A percentile compares a stretch with the other conserved stretches of the same genome.
Conservation (phyloP, 768 basidiomycete species). For the Nidularia pulvinata region DNA sequence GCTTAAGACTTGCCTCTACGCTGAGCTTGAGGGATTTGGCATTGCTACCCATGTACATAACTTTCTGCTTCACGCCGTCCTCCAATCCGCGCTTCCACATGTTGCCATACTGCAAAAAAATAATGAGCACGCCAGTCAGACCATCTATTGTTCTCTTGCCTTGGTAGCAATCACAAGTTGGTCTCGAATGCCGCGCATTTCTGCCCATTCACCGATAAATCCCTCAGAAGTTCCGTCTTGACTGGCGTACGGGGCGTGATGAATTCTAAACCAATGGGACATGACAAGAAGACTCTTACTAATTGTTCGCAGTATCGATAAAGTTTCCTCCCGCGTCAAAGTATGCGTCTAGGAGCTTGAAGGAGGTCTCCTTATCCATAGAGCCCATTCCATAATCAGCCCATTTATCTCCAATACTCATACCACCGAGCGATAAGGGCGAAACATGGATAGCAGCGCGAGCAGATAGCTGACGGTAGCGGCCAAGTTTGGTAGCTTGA, state of each 20-base stretch:
- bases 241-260: slow-evolving; percentile 13
- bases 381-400: slow-evolving; percentile 14
- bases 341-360: not conserved
- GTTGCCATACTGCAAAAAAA: slow-evolving; percentile 16
- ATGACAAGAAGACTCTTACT: not conserved
- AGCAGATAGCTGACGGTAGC: slow-evolving; percentile 13
- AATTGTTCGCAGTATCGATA: no score
- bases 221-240: slow-evolving; percentile 53
- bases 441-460: no score
- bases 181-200: slow-evolving; percentile 38
- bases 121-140: not conserved
- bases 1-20: slow-evolving; percentile 35
- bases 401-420: slow-evolving; percentile 33
- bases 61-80: slow-evolving; percentile 21
- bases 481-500: not conserved
- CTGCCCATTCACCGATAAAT: slow-evolving; percentile 51
- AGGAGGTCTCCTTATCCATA: slow-evolving; percentile 24
- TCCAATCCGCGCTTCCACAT: slow-evolving; percentile 22
- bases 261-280: no score
- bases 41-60: slow-evolving; percentile 35
- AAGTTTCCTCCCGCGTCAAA: slow-evolving; percentile 29
- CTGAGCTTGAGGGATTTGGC: no score
- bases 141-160: slow-evolving; percentile 12
- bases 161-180: slow-evolving; percentile 46
- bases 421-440: slow-evolving; percentile 30